Evolutionary conservation across 2,329 filamentous ascomycete species (phyloP).

Genomic region (Rachicladosporium sp.): DNA sequence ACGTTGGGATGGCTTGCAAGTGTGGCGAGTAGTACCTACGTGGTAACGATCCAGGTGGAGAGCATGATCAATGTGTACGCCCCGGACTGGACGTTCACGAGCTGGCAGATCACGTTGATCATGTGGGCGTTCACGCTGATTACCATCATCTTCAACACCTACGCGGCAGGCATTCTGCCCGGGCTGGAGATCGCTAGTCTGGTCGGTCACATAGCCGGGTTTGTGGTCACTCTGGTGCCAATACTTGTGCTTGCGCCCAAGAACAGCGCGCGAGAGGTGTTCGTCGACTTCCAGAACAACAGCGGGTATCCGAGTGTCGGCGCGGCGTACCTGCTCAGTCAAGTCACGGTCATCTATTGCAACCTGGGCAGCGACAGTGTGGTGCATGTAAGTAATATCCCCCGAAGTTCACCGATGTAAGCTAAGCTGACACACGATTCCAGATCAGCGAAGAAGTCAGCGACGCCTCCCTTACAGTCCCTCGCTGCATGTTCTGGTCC

Average conservation of each 20-base stretch:
- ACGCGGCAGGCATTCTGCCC: conserved; percentile 22
- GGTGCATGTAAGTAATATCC: conserved; percentile 8
- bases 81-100: conserved; percentile 15
- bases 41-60: conserved; percentile 26
- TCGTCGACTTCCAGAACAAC: conserved; percentile 14
- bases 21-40: conserved; percentile 22
- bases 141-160: conserved; percentile 19
- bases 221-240: conserved; percentile 19
- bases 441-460: conserved; percentile 15
- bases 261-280: conserved; percentile 20
- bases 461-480: conserved; percentile 18
- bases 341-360: conserved; percentile 13
- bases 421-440: too few species aligned
- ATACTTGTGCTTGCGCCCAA: conserved; percentile 20
- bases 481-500: conserved; percentile 20
- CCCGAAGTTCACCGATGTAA: too few species aligned
- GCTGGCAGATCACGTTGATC: conserved; percentile 20
- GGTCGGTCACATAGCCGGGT: conserved; percentile 18
- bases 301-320: conserved; percentile 19
- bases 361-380: conserved; percentile 8
- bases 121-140: conserved; percentile 26
- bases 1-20: conserved; percentile 26
- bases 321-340: conserved; percentile 16
- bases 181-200: conserved; percentile 27
- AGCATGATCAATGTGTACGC: conserved; percentile 24